Percentiles rank a stretch among this genome's conserved stretches.
These are phyloP conservation scores for Cucumis hystrix DNA, from an alignment of 306 rosid genomes.

Conservation along the genomic window DNA sequence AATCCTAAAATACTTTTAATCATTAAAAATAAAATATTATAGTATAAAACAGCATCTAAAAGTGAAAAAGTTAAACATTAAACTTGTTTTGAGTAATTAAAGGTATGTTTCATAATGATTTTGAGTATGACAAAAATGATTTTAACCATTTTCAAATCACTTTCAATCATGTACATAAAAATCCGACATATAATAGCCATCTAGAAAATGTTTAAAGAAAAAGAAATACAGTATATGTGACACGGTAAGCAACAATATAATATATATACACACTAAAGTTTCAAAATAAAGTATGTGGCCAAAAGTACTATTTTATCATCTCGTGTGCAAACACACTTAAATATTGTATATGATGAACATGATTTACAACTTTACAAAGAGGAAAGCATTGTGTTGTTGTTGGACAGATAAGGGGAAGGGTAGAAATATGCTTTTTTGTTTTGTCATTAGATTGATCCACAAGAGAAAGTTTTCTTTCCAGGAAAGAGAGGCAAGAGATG, in stretches of 20 bases:
- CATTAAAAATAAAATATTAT: too few species aligned
- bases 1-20: too few species aligned
- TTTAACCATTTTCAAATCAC: too few species aligned
- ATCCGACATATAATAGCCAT: background rate
- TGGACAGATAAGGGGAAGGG: background rate
- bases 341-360: background rate
- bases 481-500: slow-evolving; percentile 27
- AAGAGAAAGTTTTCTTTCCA: background rate
- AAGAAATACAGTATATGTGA: background rate
- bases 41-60: too few species aligned
- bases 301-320: background rate
- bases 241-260: background rate
- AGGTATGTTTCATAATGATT: too few species aligned
- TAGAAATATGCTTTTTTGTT: background rate
- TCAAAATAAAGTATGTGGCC: background rate
- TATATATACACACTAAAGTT: too few species aligned
- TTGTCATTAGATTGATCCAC: background rate
- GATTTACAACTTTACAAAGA: background rate
- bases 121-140: too few species aligned
- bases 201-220: background rate
- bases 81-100: too few species aligned
- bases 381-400: background rate
- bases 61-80: too few species aligned
- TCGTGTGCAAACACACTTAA: background rate
- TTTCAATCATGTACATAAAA: too few species aligned